Evolutionary conservation across 257 asterid species (phyloP).

Genomic region (Primulina eburnea): DNA sequence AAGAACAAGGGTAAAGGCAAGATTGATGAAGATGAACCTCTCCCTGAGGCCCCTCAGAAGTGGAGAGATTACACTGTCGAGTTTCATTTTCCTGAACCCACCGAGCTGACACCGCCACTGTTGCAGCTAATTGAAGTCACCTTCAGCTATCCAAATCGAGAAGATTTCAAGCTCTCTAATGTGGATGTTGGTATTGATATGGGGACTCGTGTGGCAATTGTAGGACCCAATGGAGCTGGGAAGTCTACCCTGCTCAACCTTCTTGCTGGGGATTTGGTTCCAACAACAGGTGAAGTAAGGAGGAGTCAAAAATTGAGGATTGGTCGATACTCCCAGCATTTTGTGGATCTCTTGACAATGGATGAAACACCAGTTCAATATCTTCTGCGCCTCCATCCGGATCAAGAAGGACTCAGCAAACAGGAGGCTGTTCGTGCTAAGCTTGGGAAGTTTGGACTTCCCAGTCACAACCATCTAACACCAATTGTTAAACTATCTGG

Average conservation of each 20-base stretch:
- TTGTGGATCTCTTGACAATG: conserved; percentile 63
- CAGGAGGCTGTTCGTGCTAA: conserved; percentile 70
- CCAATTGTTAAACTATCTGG: conserved; percentile 68
- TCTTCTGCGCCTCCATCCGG: conserved; percentile 69
- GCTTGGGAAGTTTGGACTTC: conserved; percentile 73
- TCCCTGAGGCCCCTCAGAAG: conserved; percentile 54
- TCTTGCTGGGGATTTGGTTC: conserved; percentile 62
- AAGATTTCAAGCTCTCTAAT: conserved; percentile 54
- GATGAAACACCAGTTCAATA: conserved; percentile 67
- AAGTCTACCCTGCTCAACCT: conserved; percentile 71
- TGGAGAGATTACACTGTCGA: conserved; percentile 73
- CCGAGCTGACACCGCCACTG: conserved; percentile 66
- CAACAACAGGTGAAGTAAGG: conserved; percentile 60
- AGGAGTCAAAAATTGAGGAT: conserved; percentile 63
- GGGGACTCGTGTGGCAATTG: conserved; percentile 79
- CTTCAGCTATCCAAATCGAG: conserved; percentile 56
- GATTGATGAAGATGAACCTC: conserved; percentile 53
- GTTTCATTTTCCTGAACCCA: conserved; percentile 76
- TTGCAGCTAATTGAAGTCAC: conserved; percentile 64
- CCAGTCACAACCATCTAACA: conserved; percentile 66
- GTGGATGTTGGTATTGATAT: conserved; percentile 74
- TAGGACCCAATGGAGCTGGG: conserved; percentile 79
- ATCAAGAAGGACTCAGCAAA: conserved; percentile 65
- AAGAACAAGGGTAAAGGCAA: conserved; percentile 50
- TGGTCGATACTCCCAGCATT: conserved; percentile 75